These are phyloP conservation scores for Beauveria medogensis DNA, from an alignment of 2,329 filamentous ascomycete genomes.

Conservation along the genomic window DNA sequence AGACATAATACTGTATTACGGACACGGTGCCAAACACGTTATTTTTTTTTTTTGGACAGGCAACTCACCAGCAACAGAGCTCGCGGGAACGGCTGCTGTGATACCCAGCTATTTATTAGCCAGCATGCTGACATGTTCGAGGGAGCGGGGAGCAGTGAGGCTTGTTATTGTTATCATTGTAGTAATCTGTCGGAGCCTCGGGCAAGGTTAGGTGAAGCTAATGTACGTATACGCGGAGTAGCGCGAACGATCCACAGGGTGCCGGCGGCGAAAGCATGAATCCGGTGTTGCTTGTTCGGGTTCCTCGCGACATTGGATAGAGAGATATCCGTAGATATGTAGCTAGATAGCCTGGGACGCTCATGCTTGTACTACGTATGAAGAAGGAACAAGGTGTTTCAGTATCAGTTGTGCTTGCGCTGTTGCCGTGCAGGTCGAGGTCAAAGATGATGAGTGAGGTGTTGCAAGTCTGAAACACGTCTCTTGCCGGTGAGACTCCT, in stretches of 20 bases:
- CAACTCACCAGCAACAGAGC: not conserved
- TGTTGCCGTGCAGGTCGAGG: not conserved
- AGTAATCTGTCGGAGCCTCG: not conserved
- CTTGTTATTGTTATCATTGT: too few relatives aligned
- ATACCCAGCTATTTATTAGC: too few relatives aligned
- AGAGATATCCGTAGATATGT: too few relatives aligned
- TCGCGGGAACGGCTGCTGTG: not conserved
- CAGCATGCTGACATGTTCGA: too few relatives aligned
- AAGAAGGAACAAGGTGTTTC: not conserved
- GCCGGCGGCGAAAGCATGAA: not conserved
- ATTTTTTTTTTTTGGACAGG: not conserved
- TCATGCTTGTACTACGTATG: too few relatives aligned
- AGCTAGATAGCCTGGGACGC: too few relatives aligned
- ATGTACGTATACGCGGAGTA: not conserved
- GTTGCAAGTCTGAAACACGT: slow-evolving; percentile 4
- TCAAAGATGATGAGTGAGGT: not conserved
- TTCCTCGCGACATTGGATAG: not conserved
- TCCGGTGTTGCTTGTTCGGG: not conserved
- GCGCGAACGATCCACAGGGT: not conserved
- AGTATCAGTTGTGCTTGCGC: not conserved
- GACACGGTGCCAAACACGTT: not conserved
- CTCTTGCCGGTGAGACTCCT: not conserved
- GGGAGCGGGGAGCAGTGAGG: too few relatives aligned
- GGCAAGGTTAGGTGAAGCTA: not conserved
- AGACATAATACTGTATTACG: not conserved